Percentiles rank a stretch among this genome's conserved stretches.
Conservation (phyloP, 495 filamentous ascomycete genomes). For the Niebla homalea region DNA sequence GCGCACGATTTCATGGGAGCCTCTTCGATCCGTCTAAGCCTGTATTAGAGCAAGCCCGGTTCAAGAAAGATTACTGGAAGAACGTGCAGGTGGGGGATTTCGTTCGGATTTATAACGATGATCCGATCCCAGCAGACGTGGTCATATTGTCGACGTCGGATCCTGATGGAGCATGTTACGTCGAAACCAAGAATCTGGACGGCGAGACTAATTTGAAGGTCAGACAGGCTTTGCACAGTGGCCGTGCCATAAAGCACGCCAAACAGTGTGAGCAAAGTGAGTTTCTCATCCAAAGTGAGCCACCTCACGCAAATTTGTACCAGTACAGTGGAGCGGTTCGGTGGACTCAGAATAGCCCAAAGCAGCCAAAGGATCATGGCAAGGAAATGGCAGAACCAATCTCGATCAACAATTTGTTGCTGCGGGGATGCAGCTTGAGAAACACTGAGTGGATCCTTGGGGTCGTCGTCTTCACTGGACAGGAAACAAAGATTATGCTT, state of each 20-base stretch:
- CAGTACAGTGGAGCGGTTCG: conserved; percentile 78
- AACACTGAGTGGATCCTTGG: conserved; percentile 97
- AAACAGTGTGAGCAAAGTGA: conserved; percentile 78
- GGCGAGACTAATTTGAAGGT: conserved; percentile 98
- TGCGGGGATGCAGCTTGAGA: conserved; percentile 82
- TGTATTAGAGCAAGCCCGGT: conserved; percentile 51
- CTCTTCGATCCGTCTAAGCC: conserved; percentile 49
- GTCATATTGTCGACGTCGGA: conserved; percentile 95
- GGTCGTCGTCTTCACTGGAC: conserved; percentile 91
- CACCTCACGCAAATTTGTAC: conserved; percentile 86
- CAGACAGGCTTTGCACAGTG: conserved; percentile 76
- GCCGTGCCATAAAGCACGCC: conserved; percentile 73
- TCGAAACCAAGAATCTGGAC: conserved; percentile 96
- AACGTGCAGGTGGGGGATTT: conserved; percentile 93
- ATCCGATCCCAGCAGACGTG: conserved; percentile 89
- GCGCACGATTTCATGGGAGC: conserved; percentile 43
- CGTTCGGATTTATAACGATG: conserved; percentile 89
- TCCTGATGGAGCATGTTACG: conserved; percentile 86
- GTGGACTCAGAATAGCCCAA: conserved; percentile 65
- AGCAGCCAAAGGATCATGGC: conserved; percentile 42
- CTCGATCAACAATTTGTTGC: conserved; percentile 83
- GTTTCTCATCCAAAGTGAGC: conserved; percentile 83
- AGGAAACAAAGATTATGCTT: conserved; percentile 99
- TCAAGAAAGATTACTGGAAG: conserved; percentile 93
- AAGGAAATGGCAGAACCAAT: conserved; percentile 84